phyloP scores from a whole-genome alignment of 73 alveolate species.

The Paramecium primaurelia region DNA sequence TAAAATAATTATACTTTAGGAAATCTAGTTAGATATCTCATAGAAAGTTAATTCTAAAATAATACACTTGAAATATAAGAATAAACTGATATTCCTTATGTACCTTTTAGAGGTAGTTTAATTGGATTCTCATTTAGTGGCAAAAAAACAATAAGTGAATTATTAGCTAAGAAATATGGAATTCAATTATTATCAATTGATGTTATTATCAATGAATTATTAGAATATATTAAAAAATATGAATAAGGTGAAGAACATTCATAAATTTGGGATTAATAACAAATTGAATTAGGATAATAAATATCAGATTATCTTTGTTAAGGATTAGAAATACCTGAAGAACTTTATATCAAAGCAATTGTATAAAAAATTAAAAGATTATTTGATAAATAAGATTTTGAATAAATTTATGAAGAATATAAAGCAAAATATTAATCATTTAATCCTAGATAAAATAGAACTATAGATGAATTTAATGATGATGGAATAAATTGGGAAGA shows the following conservation, averaged over 20 bases:
- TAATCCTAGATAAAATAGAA: neutral
- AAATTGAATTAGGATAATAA: conserved; percentile 65
- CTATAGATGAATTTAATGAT: neutral
- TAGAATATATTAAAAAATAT: conserved; percentile 10
- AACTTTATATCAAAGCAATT: conserved; percentile 75
- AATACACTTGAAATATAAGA: neutral
- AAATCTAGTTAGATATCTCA: conserved; percentile 45
- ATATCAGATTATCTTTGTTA: conserved; percentile 63
- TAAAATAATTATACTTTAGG: conserved; percentile 54
- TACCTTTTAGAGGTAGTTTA: conserved; percentile 82
- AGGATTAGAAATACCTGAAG: conserved; percentile 87
- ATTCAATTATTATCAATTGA: conserved; percentile 45
- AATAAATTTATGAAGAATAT: conserved; percentile 24
- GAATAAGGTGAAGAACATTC: conserved; percentile 12
- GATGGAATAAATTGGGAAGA: conserved; percentile 44
- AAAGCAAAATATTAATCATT: neutral
- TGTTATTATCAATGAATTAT: conserved; percentile 15
- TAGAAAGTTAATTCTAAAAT: conserved; percentile 17
- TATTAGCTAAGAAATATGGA: conserved; percentile 67
- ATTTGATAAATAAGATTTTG: neutral
- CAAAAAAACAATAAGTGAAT: conserved; percentile 84
- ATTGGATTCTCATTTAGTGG: conserved; percentile 95
- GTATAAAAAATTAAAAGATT: conserved; percentile 47
- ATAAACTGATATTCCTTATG: conserved; percentile 22
- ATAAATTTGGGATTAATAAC: neutral